Evolutionary conservation across 139 green algal genomes (phyloP).

Genomic region (Chlorella sp.): DNA sequence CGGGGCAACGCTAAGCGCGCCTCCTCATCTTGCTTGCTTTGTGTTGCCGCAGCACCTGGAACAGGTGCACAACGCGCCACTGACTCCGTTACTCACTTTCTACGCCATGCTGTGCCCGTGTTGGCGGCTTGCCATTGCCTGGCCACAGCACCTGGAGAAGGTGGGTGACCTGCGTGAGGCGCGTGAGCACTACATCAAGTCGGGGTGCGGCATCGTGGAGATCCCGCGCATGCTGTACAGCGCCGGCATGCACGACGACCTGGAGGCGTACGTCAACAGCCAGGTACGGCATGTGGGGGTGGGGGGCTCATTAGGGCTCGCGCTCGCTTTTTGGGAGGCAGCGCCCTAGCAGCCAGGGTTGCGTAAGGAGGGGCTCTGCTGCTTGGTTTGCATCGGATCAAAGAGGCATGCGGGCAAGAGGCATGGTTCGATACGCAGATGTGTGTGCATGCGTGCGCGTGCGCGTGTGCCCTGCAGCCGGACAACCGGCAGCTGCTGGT

Average conservation of each 20-base stretch:
- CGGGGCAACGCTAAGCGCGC: too few relatives aligned
- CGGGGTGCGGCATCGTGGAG: conserved; percentile 41
- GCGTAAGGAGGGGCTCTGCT: too few relatives aligned
- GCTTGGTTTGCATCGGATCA: too few relatives aligned
- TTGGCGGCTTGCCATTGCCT: too few relatives aligned
- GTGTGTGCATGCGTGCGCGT: not conserved
- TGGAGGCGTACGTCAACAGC: conserved; percentile 51
- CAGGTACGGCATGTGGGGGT: conserved; percentile 2
- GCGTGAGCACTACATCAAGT: conserved; percentile 51
- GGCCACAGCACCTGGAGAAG: conserved; percentile 37
- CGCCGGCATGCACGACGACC: conserved; percentile 34
- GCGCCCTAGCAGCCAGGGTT: not conserved
- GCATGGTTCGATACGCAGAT: too few relatives aligned
- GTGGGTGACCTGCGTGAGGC: conserved; percentile 44
- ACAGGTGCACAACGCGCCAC: too few relatives aligned
- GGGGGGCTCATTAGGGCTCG: not conserved
- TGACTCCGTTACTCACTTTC: not conserved
- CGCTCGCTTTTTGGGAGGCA: not conserved
- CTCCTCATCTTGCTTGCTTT: too few relatives aligned
- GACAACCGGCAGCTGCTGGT: conserved; percentile 40
- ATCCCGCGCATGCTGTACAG: conserved; percentile 71
- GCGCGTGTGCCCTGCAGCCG: not conserved
- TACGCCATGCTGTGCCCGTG: not conserved
- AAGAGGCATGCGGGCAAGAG: too few relatives aligned
- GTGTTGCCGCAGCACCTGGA: too few relatives aligned